Conservation (phyloP, 768 basidiomycete genomes). For the Coprinellus aureogranulatus region DNA sequence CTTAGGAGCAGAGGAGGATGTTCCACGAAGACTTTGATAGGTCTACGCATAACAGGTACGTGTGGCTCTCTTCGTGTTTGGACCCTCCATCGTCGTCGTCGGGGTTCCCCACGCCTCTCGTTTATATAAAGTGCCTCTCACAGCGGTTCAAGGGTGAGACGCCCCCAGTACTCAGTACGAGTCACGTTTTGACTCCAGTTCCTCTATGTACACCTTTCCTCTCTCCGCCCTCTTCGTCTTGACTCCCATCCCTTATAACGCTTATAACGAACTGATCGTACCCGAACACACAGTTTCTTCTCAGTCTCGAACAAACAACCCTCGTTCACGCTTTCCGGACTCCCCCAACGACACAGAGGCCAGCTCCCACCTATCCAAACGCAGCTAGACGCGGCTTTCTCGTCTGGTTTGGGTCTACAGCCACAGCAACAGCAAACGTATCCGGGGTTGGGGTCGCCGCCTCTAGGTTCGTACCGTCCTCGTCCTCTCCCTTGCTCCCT, state of each 20-base stretch:
- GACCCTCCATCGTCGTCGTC: too few relatives aligned
- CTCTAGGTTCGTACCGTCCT: not conserved
- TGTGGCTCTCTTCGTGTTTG: not conserved
- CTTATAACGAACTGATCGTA: too few relatives aligned
- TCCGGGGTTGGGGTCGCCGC: not conserved
- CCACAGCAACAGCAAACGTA: not conserved
- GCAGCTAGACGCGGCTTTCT: not conserved
- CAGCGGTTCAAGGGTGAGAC: too few relatives aligned
- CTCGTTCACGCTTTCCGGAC: not conserved
- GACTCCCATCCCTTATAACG: too few relatives aligned
- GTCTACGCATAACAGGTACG: not conserved
- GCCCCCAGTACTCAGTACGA: too few relatives aligned
- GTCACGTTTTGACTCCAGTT: not conserved
- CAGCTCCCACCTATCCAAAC: slow-evolving; percentile 1
- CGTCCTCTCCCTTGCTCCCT: too few relatives aligned
- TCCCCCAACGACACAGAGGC: not conserved
- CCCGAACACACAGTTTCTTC: not conserved
- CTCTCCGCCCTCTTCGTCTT: too few relatives aligned
- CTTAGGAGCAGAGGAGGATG: not conserved
- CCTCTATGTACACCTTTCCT: not conserved
- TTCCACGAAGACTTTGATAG: not conserved
- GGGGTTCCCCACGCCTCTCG: too few relatives aligned
- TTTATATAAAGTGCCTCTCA: too few relatives aligned
- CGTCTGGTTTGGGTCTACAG: too few relatives aligned
- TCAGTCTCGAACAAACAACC: not conserved